Base-by-base conservation (phyloP, 2,329 filamentous ascomycete genomes). In the Colletotrichum musae region DNA sequence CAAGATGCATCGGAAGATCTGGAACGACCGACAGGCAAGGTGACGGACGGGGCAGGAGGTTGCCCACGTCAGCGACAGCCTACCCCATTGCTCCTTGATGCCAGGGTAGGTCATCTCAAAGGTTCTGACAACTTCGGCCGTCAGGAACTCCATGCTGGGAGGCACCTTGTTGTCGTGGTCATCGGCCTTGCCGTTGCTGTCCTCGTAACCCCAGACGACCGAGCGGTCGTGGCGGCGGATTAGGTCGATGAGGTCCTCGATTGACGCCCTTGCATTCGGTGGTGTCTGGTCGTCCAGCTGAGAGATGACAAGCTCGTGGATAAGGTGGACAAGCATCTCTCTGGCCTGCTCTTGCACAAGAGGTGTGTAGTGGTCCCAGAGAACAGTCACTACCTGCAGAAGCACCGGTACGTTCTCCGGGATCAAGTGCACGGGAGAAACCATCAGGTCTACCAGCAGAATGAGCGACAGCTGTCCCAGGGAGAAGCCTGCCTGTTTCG, bases 311-410 rank as follows among this genome's bases (percentile, higher is more conserved):
- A 98, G 86, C 79, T 98, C 96, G 75, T 99, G 96, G 54, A 99
- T 97, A 18, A 99, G 87, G 82, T 99, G 96, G 2, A 99, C 95
- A 16, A 99, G 88, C 95, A 99, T 97, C 80, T 99, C 96, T 57
- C 95, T 91, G 36, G 97, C 95, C 79, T 99, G 95, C 73, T 98
- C 96, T 79, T 98, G 95, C 1, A 99, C 96, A 12, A 98, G 88
- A 3, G 94, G 91, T 1, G 94, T 97, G 76, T 99, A 98, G 76
- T 98, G 95, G 78, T 99, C 97, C 96, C 96, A 99, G 2, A 98
- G 87, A 4, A 98, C 94, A 13, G 95, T 91, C 5, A 98, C 92
- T 9, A 97, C 93, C 79, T 99, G 96, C 15, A 99, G 84, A 21
- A 99, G 84, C 28, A 97, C 88, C 1, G 95, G 94, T 3, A 98